Evolutionary conservation across 768 basidiomycete species (phyloP).

Genomic region (Mycena epipterygia): DNA sequence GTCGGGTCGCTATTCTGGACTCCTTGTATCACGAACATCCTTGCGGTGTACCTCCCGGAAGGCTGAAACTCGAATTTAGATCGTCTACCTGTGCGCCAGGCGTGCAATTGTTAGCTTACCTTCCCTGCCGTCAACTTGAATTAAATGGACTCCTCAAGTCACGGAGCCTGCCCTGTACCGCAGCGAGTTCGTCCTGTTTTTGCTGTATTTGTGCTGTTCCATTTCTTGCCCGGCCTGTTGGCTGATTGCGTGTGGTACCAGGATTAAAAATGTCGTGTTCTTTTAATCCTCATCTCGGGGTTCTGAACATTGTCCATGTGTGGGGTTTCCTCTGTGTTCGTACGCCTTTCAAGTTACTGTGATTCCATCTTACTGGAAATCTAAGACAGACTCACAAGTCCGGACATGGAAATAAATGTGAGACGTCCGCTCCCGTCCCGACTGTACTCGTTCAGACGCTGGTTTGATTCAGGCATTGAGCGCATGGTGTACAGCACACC

Average conservation of each 20-base stretch:
- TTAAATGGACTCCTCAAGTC: no score
- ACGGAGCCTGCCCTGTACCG: no score
- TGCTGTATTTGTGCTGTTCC: no score
- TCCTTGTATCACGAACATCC: no score
- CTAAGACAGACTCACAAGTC: background rate
- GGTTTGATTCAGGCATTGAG: conserved; percentile 2
- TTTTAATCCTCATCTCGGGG: background rate
- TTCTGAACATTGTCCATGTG: conserved; percentile 6
- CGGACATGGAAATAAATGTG: background rate
- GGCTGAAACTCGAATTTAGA: no score
- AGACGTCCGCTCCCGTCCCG: background rate
- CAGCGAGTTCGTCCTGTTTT: no score
- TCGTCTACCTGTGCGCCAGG: no score
- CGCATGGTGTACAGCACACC: conserved; percentile 4
- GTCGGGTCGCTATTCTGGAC: no score
- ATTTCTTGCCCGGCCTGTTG: background rate
- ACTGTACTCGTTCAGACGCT: background rate
- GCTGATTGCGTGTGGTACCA: conserved; percentile 1
- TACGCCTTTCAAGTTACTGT: background rate
- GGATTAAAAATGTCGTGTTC: background rate
- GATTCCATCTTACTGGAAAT: conserved; percentile 6
- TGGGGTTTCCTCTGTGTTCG: background rate
- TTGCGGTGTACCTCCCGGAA: no score
- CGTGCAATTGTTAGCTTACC: no score
- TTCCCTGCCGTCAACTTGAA: no score